Percentiles rank a stretch among this genome's conserved stretches.
These are phyloP conservation scores for Tetraselmis striata DNA, from an alignment of 139 green algal species.

Conservation along the genomic window DNA sequence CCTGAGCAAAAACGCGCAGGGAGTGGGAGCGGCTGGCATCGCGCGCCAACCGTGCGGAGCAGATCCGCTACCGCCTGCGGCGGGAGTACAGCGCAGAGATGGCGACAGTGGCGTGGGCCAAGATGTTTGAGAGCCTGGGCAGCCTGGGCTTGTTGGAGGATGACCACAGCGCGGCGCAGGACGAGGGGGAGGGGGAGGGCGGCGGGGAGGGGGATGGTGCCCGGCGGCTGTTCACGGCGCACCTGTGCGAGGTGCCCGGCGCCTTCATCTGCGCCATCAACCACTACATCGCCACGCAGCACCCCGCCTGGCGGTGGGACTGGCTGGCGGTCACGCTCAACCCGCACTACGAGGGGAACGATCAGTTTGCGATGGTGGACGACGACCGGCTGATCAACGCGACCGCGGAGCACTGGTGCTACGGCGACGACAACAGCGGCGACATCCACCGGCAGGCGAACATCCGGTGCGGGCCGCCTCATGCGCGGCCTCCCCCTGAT, in stretches of 20 bases:
- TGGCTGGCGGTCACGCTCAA: slow-evolving; percentile 42
- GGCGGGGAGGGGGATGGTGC: background rate
- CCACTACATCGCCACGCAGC: slow-evolving; percentile 36
- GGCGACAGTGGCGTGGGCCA: slow-evolving; percentile 37
- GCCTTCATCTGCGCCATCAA: slow-evolving; percentile 45
- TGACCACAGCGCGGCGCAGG: background rate
- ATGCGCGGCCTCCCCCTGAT: too few relatives aligned
- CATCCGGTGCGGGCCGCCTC: too few relatives aligned
- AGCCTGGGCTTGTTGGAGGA: background rate
- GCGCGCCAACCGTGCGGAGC: slow-evolving; percentile 19
- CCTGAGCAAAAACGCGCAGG: too few relatives aligned
- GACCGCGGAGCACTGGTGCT: slow-evolving; percentile 36
- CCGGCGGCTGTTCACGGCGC: slow-evolving; percentile 19
- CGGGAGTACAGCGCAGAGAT: slow-evolving; percentile 26
- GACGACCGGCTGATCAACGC: slow-evolving; percentile 43
- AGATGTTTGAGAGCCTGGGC: slow-evolving; percentile 41
- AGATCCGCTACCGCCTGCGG: slow-evolving; percentile 20
- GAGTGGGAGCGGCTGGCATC: slow-evolving; percentile 22
- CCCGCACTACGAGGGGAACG: slow-evolving; percentile 43
- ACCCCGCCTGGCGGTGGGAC: slow-evolving; percentile 31
- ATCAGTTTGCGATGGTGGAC: slow-evolving; percentile 42
- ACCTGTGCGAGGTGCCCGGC: slow-evolving; percentile 42
- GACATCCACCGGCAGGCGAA: slow-evolving; percentile 25
- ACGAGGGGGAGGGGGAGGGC: background rate
- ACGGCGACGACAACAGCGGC: slow-evolving; percentile 15